Base-by-base conservation (phyloP, 1,284 basidiomycete species). In the Tilletia indica region DNA sequence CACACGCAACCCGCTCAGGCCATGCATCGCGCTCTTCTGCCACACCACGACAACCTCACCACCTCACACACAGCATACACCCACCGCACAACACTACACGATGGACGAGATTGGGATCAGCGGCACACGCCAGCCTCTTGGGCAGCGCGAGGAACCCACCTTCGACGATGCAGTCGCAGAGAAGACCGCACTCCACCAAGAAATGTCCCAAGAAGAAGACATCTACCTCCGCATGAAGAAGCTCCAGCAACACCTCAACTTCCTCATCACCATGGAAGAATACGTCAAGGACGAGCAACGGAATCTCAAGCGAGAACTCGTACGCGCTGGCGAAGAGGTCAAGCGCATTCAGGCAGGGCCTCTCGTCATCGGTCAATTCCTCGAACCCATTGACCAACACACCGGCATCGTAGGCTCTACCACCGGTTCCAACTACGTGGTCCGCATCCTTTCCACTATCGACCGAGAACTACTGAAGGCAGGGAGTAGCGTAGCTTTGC, bases 271-370 rank as follows among this genome's bases (percentile, higher is more conserved):
- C 38, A 84, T 84, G 82, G 80, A 83, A 54, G 72, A 93, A 85
- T 99, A 99, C 85, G 97, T 99, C 69, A 97, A 99, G 84, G 97
- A 99, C 80, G 97, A 99, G 86, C 96, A 98, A 83, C 92, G 93
- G 36, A 99, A 98, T 85, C 89, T 99, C 72, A 97, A 98, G 85
- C 91, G 96, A 72, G 97, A 99, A 86, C 91, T 99, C 72, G 92
- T 99, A 76, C 92, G 97, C 73, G 97, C 97, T 0, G 96, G 99
- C 83, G 97, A 99, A 86, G 97, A 99, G 87, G 97, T 99, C 80
- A 98, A 98, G 87, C 92, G 97, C 71, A 99, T 99, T 83, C 95
- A 99, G 87, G 94, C 93, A 67, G 97, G 99, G 3, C 97, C 97
- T 0, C 90, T 99, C n/a, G 97, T 99, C 81, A 99, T 99, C 80